phyloP scores from a whole-genome alignment of 345 rosid genomes.

The Boechera stricta region DNA sequence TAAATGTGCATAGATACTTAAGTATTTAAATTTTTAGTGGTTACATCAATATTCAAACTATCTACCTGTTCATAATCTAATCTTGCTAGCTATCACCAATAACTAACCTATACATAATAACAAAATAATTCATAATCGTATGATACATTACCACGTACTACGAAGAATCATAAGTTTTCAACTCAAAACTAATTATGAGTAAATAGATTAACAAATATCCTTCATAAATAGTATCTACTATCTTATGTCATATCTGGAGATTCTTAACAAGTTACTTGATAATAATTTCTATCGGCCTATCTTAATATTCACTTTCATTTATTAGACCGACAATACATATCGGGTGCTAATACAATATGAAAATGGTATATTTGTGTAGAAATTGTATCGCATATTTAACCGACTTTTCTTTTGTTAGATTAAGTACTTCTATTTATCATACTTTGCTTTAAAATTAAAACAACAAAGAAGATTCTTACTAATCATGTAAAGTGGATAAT shows the following conservation, averaged over 20 bases:
- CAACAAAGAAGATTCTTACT: too few species aligned
- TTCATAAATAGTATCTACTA: too few species aligned
- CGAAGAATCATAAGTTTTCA: background rate
- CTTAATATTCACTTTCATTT: too few species aligned
- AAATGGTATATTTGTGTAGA: too few species aligned
- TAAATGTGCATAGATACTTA: background rate
- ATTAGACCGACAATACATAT: too few species aligned
- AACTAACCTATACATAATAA: background rate
- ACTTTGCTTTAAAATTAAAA: too few species aligned
- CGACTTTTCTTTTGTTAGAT: too few species aligned
- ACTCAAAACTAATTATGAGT: background rate
- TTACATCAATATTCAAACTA: slow-evolving; percentile 6
- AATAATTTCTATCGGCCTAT: too few species aligned
- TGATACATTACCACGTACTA: background rate
- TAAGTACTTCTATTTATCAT: too few species aligned
- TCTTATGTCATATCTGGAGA: background rate
- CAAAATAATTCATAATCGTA: background rate
- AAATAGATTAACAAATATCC: background rate
- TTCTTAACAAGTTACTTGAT: background rate
- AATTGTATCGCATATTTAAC: too few species aligned
- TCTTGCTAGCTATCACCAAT: background rate
- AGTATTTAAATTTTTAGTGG: background rate
- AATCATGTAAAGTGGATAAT: too few species aligned
- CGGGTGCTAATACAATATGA: too few species aligned
- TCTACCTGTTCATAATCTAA: background rate